A percentile compares a stretch with the other conserved stretches of the same genome.
Evolutionary conservation across 345 rosid species (phyloP).

Genomic region (Bruguiera sexangula): DNA sequence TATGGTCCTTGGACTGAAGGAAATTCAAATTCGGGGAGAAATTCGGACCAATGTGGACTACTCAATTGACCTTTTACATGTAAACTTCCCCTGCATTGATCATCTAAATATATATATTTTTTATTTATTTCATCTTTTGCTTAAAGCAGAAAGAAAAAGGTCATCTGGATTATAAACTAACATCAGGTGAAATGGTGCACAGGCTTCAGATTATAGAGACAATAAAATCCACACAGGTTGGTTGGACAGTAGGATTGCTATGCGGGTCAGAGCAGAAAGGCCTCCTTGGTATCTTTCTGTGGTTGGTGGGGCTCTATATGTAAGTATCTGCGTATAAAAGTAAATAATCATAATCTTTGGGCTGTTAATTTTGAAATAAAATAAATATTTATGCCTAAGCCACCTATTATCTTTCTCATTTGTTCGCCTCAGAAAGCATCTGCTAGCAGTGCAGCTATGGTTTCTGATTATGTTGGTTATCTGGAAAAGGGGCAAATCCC

Average conservation of each 20-base stretch:
- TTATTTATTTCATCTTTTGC: neutral
- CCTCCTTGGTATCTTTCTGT: slow-evolving; percentile 99
- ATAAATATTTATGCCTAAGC: neutral
- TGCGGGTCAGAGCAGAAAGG: slow-evolving; percentile 99
- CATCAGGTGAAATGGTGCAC: slow-evolving; percentile 25
- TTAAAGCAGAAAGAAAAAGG: neutral
- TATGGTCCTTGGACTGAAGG: slow-evolving; percentile 98
- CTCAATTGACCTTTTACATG: slow-evolving; percentile 93
- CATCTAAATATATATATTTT: slow-evolving; percentile 1
- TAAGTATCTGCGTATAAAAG: slow-evolving; percentile 40
- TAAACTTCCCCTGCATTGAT: slow-evolving; percentile 35
- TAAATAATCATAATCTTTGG: neutral
- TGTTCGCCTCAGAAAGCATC: slow-evolving; percentile 78
- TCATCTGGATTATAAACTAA: slow-evolving; percentile 17
- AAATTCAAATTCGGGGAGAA: slow-evolving; percentile 99
- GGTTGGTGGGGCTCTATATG: slow-evolving; percentile 95
- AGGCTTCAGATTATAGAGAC: slow-evolving; percentile 95
- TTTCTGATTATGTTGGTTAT: slow-evolving; percentile 96
- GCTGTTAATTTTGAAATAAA: neutral
- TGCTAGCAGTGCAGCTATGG: slow-evolving; percentile 90
- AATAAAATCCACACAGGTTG: slow-evolving; percentile 99
- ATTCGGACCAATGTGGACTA: slow-evolving; percentile 97
- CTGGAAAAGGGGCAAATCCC: slow-evolving; percentile 99
- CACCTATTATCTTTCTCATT: slow-evolving; percentile 6
- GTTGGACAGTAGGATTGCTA: slow-evolving; percentile 99